Conservation (phyloP, 106 monocot genomes). For the Allium cepa region DNA sequence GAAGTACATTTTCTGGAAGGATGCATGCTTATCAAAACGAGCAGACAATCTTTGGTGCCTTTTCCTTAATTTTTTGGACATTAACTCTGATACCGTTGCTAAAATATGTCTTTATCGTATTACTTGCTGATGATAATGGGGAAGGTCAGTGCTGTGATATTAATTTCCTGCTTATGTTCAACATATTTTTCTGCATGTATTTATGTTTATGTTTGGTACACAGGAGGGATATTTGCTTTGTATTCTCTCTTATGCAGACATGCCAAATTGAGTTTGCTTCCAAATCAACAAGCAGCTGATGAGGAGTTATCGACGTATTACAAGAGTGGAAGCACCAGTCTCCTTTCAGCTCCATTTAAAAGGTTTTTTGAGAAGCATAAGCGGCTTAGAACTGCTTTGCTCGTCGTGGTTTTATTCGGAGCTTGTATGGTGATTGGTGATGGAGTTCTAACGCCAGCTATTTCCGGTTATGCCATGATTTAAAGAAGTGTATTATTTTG, state of each 20-base stretch:
- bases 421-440: constrained; percentile 93
- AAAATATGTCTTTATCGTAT: constrained; percentile 75
- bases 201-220: constrained; percentile 1
- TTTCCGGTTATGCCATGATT: constrained; percentile 38
- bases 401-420: constrained; percentile 72
- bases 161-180: too few species aligned
- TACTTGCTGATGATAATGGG: constrained; percentile 91
- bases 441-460: constrained; percentile 83
- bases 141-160: constrained; percentile 47
- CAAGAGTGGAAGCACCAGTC: constrained; percentile 23
- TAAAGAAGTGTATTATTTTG: not conserved
- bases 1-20: constrained; percentile 61
- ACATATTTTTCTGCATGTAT: not conserved
- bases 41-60: constrained; percentile 61
- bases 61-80: constrained; percentile 93
- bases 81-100: constrained; percentile 71
- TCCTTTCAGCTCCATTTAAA: constrained; percentile 38
- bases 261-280: constrained; percentile 86
- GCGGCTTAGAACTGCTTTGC: constrained; percentile 45
- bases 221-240: constrained; percentile 89
- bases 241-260: constrained; percentile 91
- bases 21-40: constrained; percentile 57
- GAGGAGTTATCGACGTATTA: constrained; percentile 90
- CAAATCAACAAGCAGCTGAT: constrained; percentile 91
- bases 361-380: constrained; percentile 84